Base-by-base conservation (phyloP, 345 rosid genomes). In the Stellera chamaejasme region DNA sequence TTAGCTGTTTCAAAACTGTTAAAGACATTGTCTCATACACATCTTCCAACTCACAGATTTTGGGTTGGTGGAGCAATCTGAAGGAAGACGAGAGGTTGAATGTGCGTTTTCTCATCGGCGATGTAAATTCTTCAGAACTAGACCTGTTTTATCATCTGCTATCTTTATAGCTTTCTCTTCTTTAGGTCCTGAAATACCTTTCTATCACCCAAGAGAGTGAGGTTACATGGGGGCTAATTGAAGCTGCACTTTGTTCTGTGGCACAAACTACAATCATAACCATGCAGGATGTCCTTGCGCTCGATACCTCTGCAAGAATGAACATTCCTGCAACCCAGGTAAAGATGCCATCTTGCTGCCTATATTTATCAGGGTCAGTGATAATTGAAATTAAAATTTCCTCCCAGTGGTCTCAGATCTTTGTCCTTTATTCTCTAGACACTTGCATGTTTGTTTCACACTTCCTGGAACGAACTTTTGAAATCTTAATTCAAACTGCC, bases 271-370 rank as follows among this genome's bases (percentile, higher is more conserved):
- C 93, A 58, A 64, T 92, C 53, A 71, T 92, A 70, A 89, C 96
- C 9, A 71, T 88, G 93, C 98, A 88, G 75, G 98, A 92, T 70
- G 69, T 92, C 69, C 90, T 92, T 54, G 77, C 85, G 67, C 76
- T 92, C 12, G 96, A 83, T 61, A 78, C 56, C 72, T 79, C 84
- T 60, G 95, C 96, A 11, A 76, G 98, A 69, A 88, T 88, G 95
- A 92, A 92, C 64, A 78, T 66, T 71, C 96, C 98, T 43, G 90
- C 98, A 48, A 92, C 98, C 58, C 73, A 50, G 92, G 96, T 91
- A 69, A 63, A 43, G 25, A 57, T 42, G 13, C 26, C n/a, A 26
- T 39, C 12, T 1, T 25, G 43, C 57, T 47, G 19, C 13, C 3
- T 50, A 36, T 15, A 13, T 42, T 54, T 23, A 27, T 28, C n/a